Conservation (phyloP, 176 grass and related monocot genomes). For the maize (Zea mays) region Zm-B73-REFERENCE-NAM-5.0 NC_050100.1:3616001-3616500, state of each 20-base stretch:
- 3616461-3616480: conserved; percentile 20
- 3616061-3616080: neutral
- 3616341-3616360: conserved; percentile 70
- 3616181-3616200: neutral
- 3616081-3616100: conserved; percentile 15
- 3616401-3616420: conserved; percentile 74
- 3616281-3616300: conserved; percentile 62
- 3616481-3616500: neutral
- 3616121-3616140: conserved; percentile 9
- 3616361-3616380: conserved; percentile 54
- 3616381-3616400: conserved; percentile 70
- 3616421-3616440: conserved; percentile 82
- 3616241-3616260: conserved; percentile 30
- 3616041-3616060: neutral
- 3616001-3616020: neutral
- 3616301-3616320: conserved; percentile 58
- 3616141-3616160: neutral
- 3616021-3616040: conserved; percentile 6
- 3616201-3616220: neutral
- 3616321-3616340: conserved; percentile 56
- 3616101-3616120: neutral
- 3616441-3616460: conserved; percentile 61
- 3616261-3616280: conserved; percentile 18
- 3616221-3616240: neutral
- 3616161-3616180: neutral